Evolutionary conservation across 352 stramenopile genomes (phyloP), one percentile per base, ranked within the genome.

Genomic region (Phytophthora rubi): DNA sequence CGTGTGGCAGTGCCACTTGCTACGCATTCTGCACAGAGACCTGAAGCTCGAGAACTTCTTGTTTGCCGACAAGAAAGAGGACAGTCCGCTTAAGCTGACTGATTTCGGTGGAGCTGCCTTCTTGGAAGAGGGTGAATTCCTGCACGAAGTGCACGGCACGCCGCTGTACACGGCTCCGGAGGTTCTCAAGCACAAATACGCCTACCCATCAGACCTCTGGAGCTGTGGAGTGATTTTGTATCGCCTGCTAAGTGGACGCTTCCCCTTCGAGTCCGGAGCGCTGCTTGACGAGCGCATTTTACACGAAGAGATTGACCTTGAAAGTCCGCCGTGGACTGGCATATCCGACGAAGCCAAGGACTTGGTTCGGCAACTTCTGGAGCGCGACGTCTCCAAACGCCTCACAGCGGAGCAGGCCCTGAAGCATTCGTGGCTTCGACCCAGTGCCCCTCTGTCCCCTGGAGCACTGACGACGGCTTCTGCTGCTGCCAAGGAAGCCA

Each of bases 41-140:
- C 70, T 94, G 35, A 94, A 94, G 60, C 83, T 94, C 37, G 86
- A 92, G 66, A 94, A 94, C 68, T 94, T 94, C 30, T 51, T 94
- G 21, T 92, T 92, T 60, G 86, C 84, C 7, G 86, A 92, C 59
- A 49, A 47, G 3, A 77, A 81, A 18, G 73, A 86, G 8, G 76
- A 78, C 21, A 92, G 84, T 49, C 83, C 85, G 13, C 77, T 94
- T 51, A 94, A 94, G 61, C 69, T 94, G 23, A 94, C 84, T 10
- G 86, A 94, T 70, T 94, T 94, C 69, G 86, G 86, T 39, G 84
- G 86, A 47, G 84, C 86, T 13, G 73, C 80, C 8, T 94, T 92
- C 54, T 52, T 93, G 12, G 55, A 70, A 13, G 71, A 86, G 16
- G 65, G 57, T 12, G 70, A 86, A 16, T 54, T 73, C 49, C 62